A percentile compares a stretch with the other conserved stretches of the same genome.
Conservation (phyloP, 306 rosid genomes). For the Pachyrhizus erosus region DNA sequence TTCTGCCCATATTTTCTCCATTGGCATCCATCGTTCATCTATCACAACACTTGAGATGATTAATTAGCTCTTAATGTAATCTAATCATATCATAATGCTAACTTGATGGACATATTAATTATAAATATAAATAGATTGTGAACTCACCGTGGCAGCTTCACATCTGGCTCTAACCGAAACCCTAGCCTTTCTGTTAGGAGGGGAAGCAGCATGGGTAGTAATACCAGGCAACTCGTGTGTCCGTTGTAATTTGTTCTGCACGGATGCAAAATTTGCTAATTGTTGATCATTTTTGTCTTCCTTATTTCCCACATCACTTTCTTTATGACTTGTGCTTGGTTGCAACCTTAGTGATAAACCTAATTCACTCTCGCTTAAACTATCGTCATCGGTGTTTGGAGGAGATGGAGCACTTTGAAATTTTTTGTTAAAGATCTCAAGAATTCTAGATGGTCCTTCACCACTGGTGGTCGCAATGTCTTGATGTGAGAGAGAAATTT, state of each 20-base stretch:
- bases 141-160: conserved; percentile 84
- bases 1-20: conserved; percentile 99
- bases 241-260: conserved; percentile 59
- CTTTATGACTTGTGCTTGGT: conserved; percentile 45
- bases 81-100: neutral
- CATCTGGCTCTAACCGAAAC: conserved; percentile 98
- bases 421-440: conserved; percentile 38
- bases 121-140: neutral
- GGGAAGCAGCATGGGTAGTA: conserved; percentile 51
- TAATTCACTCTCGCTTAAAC: conserved; percentile 53
- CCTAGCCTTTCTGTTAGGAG: conserved; percentile 88
- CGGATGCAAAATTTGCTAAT: conserved; percentile 35
- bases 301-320: conserved; percentile 31
- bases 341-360: conserved; percentile 78
- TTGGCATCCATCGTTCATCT: conserved; percentile 98
- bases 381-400: conserved; percentile 36
- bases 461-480: conserved; percentile 42
- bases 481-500: conserved; percentile 59
- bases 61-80: neutral
- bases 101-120: neutral
- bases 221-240: conserved; percentile 41
- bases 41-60: neutral
- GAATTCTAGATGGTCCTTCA: conserved; percentile 44
- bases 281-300: conserved; percentile 38
- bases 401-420: conserved; percentile 42